Evolutionary conservation across 2,329 filamentous ascomycete species (phyloP).

Genomic region (Cordyceps cateniannulata): DNA sequence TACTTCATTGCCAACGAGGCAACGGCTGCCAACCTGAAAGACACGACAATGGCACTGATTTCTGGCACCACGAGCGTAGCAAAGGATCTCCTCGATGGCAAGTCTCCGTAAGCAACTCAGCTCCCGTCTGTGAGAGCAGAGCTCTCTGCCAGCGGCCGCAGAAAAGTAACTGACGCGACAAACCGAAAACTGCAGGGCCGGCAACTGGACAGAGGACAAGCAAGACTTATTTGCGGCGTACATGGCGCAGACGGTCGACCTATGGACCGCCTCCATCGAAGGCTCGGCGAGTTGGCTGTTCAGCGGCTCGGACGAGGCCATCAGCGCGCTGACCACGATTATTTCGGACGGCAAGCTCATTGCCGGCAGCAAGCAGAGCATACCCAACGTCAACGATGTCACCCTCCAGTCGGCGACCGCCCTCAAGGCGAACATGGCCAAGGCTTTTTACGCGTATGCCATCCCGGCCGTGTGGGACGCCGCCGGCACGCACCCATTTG

Average conservation of each 20-base stretch:
- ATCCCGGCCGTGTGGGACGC: neutral
- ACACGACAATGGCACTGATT: neutral
- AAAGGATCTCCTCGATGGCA: neutral
- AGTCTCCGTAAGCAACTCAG: neutral
- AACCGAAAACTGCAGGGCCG: neutral
- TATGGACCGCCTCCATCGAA: neutral
- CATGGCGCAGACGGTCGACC: neutral
- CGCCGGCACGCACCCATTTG: neutral
- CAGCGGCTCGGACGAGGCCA: neutral
- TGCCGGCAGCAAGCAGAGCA: neutral
- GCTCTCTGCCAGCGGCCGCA: neutral
- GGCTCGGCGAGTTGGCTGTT: neutral
- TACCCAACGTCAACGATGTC: neutral
- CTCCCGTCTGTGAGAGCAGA: neutral
- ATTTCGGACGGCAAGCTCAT: neutral
- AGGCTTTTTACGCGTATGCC: constrained; percentile 1
- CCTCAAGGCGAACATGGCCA: constrained; percentile 15
- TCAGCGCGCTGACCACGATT: neutral
- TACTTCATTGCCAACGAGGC: neutral
- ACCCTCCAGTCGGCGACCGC: neutral
- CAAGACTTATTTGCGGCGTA: neutral
- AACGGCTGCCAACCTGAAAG: neutral
- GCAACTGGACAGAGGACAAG: neutral
- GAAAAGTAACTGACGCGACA: neutral
- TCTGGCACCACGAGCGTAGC: neutral